Conservation (phyloP, 192 early-diverging fungal genomes). For the Coemansia sp. region DNA sequence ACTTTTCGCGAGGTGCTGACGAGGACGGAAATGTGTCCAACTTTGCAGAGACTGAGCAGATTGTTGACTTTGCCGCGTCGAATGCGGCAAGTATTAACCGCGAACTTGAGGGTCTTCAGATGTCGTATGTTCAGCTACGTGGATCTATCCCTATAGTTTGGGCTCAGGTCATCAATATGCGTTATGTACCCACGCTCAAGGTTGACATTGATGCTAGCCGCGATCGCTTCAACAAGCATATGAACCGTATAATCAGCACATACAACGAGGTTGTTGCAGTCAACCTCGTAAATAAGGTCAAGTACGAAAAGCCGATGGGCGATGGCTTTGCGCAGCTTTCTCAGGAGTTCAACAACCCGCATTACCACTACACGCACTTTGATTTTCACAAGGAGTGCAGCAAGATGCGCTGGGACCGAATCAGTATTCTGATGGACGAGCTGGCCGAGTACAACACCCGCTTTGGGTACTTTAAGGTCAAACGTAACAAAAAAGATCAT, state of each 20-base stretch:
- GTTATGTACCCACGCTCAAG: conserved; percentile 85
- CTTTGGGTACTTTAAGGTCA: conserved; percentile 57
- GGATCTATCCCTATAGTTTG: conserved; percentile 96
- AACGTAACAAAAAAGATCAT: conserved; percentile 7
- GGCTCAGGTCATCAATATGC: conserved; percentile 88
- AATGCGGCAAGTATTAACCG: conserved; percentile 16
- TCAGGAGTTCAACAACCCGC: conserved; percentile 55
- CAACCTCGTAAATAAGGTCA: conserved; percentile 93
- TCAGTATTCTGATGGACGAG: conserved; percentile 77
- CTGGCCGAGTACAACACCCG: conserved; percentile 62
- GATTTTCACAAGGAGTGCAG: conserved; percentile 97
- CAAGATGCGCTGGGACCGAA: conserved; percentile 92
- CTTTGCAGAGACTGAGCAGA: conserved; percentile 96
- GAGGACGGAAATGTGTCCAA: conserved; percentile 91
- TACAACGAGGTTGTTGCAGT: conserved; percentile 86
- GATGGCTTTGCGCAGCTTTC: conserved; percentile 74
- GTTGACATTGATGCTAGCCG: conserved; percentile 55
- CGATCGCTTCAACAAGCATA: conserved; percentile 39
- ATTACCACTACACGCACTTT: conserved; percentile 80
- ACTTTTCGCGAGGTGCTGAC: conserved; percentile 91
- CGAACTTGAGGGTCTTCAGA: conserved; percentile 23
- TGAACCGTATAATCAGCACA: conserved; percentile 39
- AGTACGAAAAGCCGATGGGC: conserved; percentile 84
- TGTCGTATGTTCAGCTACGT: conserved; percentile 89
- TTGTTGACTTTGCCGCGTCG: conserved; percentile 62